Evolutionary conservation across 805 yeast species (phyloP), one percentile per base, ranked within the genome.

Genomic region (Monosporozyma unispora): DNA sequence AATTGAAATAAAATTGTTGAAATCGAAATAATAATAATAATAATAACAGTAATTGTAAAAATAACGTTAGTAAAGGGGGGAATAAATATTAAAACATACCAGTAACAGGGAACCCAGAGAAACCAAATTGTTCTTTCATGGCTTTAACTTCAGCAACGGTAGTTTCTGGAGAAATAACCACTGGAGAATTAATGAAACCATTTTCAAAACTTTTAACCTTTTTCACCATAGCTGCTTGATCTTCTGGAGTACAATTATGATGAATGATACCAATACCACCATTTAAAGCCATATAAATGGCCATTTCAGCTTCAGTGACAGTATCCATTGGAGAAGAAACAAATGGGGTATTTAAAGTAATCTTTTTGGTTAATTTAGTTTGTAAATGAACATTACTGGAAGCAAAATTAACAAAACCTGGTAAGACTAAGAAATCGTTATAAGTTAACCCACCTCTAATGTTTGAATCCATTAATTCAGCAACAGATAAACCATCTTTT

Each of bases 281-380:
- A 62, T 90, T 79, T 58, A 93, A 80, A 59, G 99, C 97, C 97
- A 93, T 90, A 74, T 89, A 82, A 61, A 93, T 91, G 57, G 99
- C 99, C 99, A 93, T 93, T 53, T 83, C 87, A 54, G 89, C 74
- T 77, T 93, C 99, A 51, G 99, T 93, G 58, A 93, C 99, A 46
- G 99, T 93, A 74, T 93, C 99, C 99, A 93, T 93, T 60, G 99
- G 99, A 63, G 98, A 88, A 19, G 98, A 91, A 52, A 93, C 91
- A 59, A 93, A 88, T 51, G 99, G 99, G 44, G 96, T 76, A 76
- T 85, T 89, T 71, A 93, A 77, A 49, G 93, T 71, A 76, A 93
- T 93, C 65, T 84, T 85, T 76, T 85, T 90, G 66, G 99, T 91
- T 70, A 93, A 76, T 70, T 79, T 85, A 56, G 96, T 78, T 60